phyloP scores from a whole-genome alignment of 345 rosid species.

The Conringia planisiliqua region DNA sequence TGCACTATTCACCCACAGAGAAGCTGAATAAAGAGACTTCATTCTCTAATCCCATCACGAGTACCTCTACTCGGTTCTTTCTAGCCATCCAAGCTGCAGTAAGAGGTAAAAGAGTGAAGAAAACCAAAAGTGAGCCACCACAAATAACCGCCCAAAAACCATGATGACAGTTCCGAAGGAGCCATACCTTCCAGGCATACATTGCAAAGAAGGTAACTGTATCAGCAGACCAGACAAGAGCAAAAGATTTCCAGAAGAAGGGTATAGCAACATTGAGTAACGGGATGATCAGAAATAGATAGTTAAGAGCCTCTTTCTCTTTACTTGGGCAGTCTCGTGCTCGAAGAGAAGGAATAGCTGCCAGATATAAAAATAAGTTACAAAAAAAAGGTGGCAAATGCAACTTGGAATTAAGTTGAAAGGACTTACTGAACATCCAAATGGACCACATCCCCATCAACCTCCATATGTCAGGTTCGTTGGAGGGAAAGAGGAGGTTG shows the following conservation, averaged over 20 bases:
- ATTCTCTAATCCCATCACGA: slow-evolving; percentile 5
- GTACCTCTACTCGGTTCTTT: slow-evolving; percentile 46
- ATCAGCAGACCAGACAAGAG: slow-evolving; percentile 95
- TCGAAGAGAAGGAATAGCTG: slow-evolving; percentile 94
- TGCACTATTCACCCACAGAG: not conserved
- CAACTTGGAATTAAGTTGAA: not conserved
- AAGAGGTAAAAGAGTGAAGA: slow-evolving; percentile 2
- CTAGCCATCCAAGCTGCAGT: slow-evolving; percentile 65
- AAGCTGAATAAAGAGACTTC: slow-evolving; percentile 1
- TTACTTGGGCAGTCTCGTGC: slow-evolving; percentile 89
- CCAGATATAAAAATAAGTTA: not conserved
- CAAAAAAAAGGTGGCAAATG: not conserved
- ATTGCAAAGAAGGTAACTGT: slow-evolving; percentile 71
- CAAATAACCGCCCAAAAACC: not conserved
- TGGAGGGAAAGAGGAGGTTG: slow-evolving; percentile 83
- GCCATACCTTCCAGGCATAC: slow-evolving; percentile 96
- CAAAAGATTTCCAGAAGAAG: slow-evolving; percentile 86
- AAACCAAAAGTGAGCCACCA: not conserved
- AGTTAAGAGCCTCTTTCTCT: slow-evolving; percentile 94
- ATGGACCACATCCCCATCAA: slow-evolving; percentile 99
- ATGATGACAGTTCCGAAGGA: not conserved
- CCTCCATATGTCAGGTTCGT: slow-evolving; percentile 92
- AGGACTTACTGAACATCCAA: slow-evolving; percentile 93
- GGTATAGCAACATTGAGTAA: slow-evolving; percentile 80
- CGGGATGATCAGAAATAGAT: slow-evolving; percentile 79